Evolutionary conservation across 2,329 filamentous ascomycete genomes (phyloP).

Genomic region (Claviceps humidiphila): DNA sequence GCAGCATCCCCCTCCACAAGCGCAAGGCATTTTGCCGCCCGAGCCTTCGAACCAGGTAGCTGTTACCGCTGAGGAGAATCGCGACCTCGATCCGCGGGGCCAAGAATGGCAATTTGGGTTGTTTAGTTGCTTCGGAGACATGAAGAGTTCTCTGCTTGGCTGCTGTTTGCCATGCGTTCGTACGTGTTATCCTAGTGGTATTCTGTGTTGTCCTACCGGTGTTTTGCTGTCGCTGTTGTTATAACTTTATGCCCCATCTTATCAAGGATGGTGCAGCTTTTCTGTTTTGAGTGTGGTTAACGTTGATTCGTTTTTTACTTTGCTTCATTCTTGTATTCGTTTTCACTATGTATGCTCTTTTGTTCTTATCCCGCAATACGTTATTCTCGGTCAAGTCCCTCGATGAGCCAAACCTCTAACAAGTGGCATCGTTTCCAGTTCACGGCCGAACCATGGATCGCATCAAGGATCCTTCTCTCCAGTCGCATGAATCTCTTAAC

Average conservation of each 20-base stretch:
- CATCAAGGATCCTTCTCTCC: conserved; percentile 29
- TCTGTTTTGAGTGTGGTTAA: too few relatives aligned
- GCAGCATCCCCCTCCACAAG: neutral
- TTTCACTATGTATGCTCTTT: neutral
- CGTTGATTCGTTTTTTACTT: neutral
- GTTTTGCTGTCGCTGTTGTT: neutral
- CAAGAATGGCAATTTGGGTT: conserved; percentile 26
- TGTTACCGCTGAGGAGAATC: neutral
- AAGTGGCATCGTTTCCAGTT: conserved; percentile 15
- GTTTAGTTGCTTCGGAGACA: conserved; percentile 26
- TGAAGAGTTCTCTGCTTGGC: conserved; percentile 24
- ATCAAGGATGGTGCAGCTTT: too few relatives aligned
- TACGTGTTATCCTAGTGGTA: conserved; percentile 15
- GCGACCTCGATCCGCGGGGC: conserved; percentile 10
- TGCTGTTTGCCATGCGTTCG: conserved; percentile 30
- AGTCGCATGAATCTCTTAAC: conserved; percentile 26
- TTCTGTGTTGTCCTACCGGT: neutral
- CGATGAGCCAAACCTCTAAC: too few relatives aligned
- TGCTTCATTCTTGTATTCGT: neutral
- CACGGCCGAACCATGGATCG: conserved; percentile 31
- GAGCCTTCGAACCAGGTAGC: neutral
- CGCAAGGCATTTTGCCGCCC: neutral
- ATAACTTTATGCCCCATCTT: too few relatives aligned
- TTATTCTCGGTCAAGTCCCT: too few relatives aligned
- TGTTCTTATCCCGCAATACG: too few relatives aligned